phyloP scores from a whole-genome alignment of 1,139 yeast species.

The Lodderomyces beijingensis region DNA sequence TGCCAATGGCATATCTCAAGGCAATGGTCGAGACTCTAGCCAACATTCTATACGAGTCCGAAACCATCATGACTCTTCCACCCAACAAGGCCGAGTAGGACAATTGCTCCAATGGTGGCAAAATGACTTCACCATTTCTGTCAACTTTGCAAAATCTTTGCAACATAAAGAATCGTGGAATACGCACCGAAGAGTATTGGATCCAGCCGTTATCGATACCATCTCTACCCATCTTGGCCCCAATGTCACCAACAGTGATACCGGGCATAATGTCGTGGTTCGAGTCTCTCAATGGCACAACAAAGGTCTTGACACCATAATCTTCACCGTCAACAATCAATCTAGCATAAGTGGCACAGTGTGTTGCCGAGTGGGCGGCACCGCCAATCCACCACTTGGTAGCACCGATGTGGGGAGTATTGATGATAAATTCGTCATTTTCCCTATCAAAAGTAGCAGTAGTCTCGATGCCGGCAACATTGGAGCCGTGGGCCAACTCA shows the following conservation, averaged over 20 bases:
- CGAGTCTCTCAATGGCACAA: slow-evolving; percentile 45
- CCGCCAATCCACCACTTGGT: slow-evolving; percentile 54
- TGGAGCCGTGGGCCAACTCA: slow-evolving; percentile 48
- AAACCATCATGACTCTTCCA: slow-evolving; percentile 45
- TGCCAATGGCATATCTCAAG: slow-evolving; percentile 41
- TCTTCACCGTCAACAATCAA: slow-evolving; percentile 42
- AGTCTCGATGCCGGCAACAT: slow-evolving; percentile 44
- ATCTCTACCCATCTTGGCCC: slow-evolving; percentile 48
- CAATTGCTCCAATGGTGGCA: slow-evolving; percentile 46
- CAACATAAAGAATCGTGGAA: slow-evolving; percentile 46
- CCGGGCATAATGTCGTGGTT: slow-evolving; percentile 44
- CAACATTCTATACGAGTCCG: slow-evolving; percentile 40
- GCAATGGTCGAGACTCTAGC: slow-evolving; percentile 43
- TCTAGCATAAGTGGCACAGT: slow-evolving; percentile 40
- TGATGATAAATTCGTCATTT: slow-evolving; percentile 39
- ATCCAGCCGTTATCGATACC: slow-evolving; percentile 52
- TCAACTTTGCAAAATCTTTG: slow-evolving; percentile 45
- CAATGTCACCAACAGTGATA: slow-evolving; percentile 43
- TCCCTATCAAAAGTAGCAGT: slow-evolving; percentile 42
- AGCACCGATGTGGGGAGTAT: slow-evolving; percentile 48
- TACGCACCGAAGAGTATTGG: slow-evolving; percentile 42
- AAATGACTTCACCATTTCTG: slow-evolving; percentile 35
- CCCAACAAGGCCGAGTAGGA: slow-evolving; percentile 44
- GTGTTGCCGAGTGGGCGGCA: slow-evolving; percentile 49
- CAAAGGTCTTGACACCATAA: slow-evolving; percentile 47